Base-by-base conservation (phyloP, 169 alveolate species). In the Haemoproteus tartakovskyi region DNA sequence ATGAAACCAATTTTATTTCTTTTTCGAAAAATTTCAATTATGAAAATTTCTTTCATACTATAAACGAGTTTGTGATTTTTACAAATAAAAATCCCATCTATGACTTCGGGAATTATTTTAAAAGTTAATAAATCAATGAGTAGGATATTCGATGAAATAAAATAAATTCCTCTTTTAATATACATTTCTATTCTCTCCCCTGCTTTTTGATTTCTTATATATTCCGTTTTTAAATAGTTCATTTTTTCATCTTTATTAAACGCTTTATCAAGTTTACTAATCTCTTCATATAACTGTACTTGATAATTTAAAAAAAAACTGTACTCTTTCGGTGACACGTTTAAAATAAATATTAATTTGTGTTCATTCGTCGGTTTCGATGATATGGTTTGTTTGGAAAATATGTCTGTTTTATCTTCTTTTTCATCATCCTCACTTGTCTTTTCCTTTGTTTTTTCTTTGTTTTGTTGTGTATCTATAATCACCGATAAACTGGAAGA, bases 81-180 rank as follows among this genome's bases (percentile, higher is more conserved):
- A 38, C 84, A 74, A 19, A 74, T 57, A 37, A 74, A 74, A 12
- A 74, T 74, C 0, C 84, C 84, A 57, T 74, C 84, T 24, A 74
- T 74, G 30, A 74, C 57, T 74, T 74, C 84, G 5, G 84, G 84
- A 9, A 74, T 74, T 29, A 74, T 57, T 74, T 74, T 74, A 59
- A 56, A 74, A 30, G 84, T 74, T 74, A 74, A 57, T 36, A 74
- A 26, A 19, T 74, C 84, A 2, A 74, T 74, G 29, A 74, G 29
- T 33, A 74, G 30, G 8, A 74, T 22, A 45, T 74, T 74, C 3
- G 84, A 74, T 18, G 84, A 74, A 14, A 74, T 74, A 21, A 74
- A 74, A 26, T 74, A 74, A 3, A 74, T 57, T 2, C 84, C 84
- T 21, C 84, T 56, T 14, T 57, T 74, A 27, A 74, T 74, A 24